phyloP scores from a whole-genome alignment of 1,284 basidiomycete species.

The Irpex rosettiformis region DNA sequence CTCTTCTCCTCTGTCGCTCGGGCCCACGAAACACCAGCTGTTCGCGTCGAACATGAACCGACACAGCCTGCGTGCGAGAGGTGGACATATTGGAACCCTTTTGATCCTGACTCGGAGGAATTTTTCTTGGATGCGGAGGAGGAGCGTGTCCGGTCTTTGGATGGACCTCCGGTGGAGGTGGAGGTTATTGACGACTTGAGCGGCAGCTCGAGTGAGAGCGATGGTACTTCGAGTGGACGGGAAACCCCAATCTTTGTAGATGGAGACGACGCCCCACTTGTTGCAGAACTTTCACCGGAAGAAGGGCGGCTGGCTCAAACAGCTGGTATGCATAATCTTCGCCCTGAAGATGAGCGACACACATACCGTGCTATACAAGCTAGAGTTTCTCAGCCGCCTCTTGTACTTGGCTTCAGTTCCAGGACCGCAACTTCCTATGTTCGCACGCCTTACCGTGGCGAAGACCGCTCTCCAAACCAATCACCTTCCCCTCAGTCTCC shows the following conservation, averaged over 20 bases:
- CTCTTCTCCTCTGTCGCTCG: slow-evolving; percentile 46
- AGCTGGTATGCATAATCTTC: slow-evolving; percentile 27
- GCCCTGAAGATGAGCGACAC: slow-evolving; percentile 9
- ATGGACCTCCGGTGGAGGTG: slow-evolving; percentile 58
- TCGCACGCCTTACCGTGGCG: slow-evolving; percentile 4
- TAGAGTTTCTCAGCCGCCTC: neutral
- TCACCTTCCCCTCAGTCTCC: slow-evolving; percentile 6
- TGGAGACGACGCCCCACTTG: slow-evolving; percentile 37
- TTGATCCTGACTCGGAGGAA: slow-evolving; percentile 79
- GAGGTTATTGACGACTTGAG: slow-evolving; percentile 18
- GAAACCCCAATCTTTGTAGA: slow-evolving; percentile 36
- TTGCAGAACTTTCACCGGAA: slow-evolving; percentile 36
- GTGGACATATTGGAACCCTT: slow-evolving; percentile 65
- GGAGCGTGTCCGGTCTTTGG: slow-evolving; percentile 36
- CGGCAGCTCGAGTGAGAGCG: slow-evolving; percentile 27
- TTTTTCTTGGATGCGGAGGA: slow-evolving; percentile 56
- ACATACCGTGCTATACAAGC: slow-evolving; percentile 10
- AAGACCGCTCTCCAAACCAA: neutral
- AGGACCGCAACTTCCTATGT: slow-evolving; percentile 4
- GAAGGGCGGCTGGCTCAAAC: slow-evolving; percentile 9
- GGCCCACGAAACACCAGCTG: slow-evolving; percentile 38
- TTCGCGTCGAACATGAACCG: slow-evolving; percentile 47
- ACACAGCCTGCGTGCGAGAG: slow-evolving; percentile 42
- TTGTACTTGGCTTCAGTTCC: neutral
- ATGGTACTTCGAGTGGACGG: slow-evolving; percentile 28